These are phyloP conservation scores for Neophaeococcomyces aloes DNA, from an alignment of 2,329 filamentous ascomycete species.

Conservation along the genomic window DNA sequence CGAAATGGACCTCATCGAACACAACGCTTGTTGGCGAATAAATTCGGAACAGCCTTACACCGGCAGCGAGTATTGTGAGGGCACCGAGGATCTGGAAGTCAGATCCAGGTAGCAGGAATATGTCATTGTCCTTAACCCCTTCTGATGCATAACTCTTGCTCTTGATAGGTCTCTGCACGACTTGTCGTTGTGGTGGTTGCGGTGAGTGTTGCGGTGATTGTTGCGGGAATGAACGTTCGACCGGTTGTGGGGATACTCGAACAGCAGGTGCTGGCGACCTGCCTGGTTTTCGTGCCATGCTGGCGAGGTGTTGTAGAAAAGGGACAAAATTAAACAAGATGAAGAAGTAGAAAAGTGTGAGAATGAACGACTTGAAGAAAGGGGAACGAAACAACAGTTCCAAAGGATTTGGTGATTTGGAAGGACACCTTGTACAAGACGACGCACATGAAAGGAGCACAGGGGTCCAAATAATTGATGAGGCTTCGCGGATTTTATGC, in stretches of 20 bases:
- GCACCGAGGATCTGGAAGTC: conserved; percentile 70
- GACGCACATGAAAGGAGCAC: conserved; percentile 3
- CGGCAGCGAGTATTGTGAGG: conserved; percentile 63
- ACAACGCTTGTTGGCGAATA: conserved; percentile 94
- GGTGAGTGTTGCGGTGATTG: not conserved
- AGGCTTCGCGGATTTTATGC: not conserved
- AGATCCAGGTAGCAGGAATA: conserved; percentile 70
- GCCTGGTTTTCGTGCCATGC: conserved; percentile 8
- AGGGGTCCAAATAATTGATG: conserved; percentile 3
- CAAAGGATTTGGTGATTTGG: not conserved
- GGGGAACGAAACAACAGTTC: not conserved
- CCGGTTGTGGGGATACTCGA: conserved; percentile 8
- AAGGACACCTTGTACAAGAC: conserved; percentile 6
- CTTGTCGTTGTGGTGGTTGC: conserved; percentile 1
- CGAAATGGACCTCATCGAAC: conserved; percentile 98
- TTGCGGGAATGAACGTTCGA: not conserved
- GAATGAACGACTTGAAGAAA: conserved; percentile 5
- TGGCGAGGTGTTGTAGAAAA: conserved; percentile 1
- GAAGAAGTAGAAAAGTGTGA: not conserved
- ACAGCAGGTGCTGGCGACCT: conserved; percentile 3
- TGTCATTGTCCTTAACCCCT: conserved; percentile 70
- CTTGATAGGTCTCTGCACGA: conserved; percentile 7
- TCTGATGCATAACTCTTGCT: conserved; percentile 36
- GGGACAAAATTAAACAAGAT: not conserved
- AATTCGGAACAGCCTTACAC: conserved; percentile 86